Base-by-base conservation (phyloP, 306 rosid genomes). In the Pueraria montana region DNA sequence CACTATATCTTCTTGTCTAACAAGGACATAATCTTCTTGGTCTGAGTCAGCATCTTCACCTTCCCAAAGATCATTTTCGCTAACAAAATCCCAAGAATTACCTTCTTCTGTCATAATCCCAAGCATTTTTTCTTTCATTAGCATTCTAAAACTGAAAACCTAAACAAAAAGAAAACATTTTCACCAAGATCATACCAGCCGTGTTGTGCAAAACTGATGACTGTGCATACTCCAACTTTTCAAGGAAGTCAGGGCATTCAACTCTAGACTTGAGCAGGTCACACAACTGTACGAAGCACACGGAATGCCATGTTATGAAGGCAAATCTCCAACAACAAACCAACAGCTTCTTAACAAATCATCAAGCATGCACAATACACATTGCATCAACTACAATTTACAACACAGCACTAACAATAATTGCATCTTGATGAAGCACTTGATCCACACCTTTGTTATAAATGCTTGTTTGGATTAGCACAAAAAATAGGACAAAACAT, bases 51-150 rank as follows among this genome's bases (percentile, higher is more conserved):
- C 78, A 62, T 75, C 85, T 76, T 85, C 93, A 76, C 81, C 69
- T 78, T 95, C 99, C 99, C 99, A 95, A 52, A 95, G 88, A 91
- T 95, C 99, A 70, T 91, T 85, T 52, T 92, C 88, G 68, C 88
- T 85, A 56, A 96, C 85, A 85, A 96, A 74, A 86, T 93, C 99
- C 99, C 99, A 96, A 68, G 99, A 91, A 88, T 83, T 89, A 27
- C 93, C 92, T 87, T 96, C 98, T 74, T 96, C 98, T 93, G 87
- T n/a, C 64, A 77, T 11, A 86, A 78, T 17, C 55, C 83, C n/a
- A n/a, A n/a, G n/a, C n/a, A n/a, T n/a, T 6, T 21, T 63, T 52
- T 62, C 71, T 67, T 42, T 46, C n/a, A 2, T 45, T 24, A 55
- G 16, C 68, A 59, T 83, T 72, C 67, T 21, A 45, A 68, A 49